A percentile compares a stretch with the other conserved stretches of the same genome.
phyloP scores from a whole-genome alignment of 495 filamentous ascomycete species.

The Xylaria flabelliformis region DNA sequence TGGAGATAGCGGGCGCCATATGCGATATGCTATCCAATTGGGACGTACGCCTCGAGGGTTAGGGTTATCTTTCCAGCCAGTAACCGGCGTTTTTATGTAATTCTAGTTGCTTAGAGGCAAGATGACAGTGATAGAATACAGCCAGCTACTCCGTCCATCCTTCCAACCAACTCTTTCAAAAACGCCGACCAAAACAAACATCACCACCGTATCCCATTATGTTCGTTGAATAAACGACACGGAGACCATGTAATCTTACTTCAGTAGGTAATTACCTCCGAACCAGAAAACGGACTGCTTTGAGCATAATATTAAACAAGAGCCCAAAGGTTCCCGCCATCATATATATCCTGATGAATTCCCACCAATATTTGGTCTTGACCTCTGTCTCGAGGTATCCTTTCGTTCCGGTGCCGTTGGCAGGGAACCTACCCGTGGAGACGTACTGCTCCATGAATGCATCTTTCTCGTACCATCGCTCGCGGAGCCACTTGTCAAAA shows the following conservation, averaged over 20 bases:
- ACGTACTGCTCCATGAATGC: conserved; percentile 73
- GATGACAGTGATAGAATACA: no score
- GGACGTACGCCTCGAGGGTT: no score
- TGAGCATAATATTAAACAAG: conserved; percentile 41
- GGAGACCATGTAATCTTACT: neutral
- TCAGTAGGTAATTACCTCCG: neutral
- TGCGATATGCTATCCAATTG: no score
- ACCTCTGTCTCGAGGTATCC: conserved; percentile 57
- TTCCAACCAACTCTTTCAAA: neutral
- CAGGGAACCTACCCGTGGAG: conserved; percentile 72
- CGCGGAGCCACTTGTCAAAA: conserved; percentile 76
- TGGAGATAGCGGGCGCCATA: no score
- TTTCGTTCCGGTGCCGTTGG: conserved; percentile 43
- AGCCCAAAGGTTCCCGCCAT: conserved; percentile 48
- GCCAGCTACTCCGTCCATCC: neutral
- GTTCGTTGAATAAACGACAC: neutral
- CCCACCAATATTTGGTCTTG: conserved; percentile 51
- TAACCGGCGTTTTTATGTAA: no score
- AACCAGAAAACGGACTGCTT: conserved; percentile 25
- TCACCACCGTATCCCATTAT: neutral
- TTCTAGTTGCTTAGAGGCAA: no score
- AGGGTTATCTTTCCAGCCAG: no score
- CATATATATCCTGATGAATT: conserved; percentile 59
- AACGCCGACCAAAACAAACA: conserved; percentile 12
- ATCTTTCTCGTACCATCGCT: conserved; percentile 84